Percentiles rank a stretch among this genome's conserved stretches.
These are phyloP conservation scores for Diplogelasinospora grovesii DNA, from an alignment of 495 filamentous ascomycete species.

Conservation along the genomic window DNA sequence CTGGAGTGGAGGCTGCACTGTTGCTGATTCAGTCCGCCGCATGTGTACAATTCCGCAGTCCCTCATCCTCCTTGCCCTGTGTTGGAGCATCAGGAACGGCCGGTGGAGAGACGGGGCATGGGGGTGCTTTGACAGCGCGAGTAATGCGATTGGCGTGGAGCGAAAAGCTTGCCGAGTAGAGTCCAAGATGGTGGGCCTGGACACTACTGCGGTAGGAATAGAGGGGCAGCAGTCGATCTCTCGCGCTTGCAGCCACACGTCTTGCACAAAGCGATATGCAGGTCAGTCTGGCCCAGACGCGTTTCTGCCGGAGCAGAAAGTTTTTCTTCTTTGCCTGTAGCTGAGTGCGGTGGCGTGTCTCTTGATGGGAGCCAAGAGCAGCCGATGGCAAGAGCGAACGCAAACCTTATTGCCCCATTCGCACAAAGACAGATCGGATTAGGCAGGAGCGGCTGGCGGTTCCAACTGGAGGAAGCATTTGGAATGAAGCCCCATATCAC, in stretches of 20 bases:
- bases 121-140: constrained; percentile 20
- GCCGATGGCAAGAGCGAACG: background rate
- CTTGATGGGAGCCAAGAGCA: too few relatives aligned
- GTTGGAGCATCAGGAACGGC: too few relatives aligned
- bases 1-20: too few relatives aligned
- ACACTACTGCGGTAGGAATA: constrained; percentile 3
- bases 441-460: constrained; percentile 7
- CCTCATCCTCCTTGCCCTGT: too few relatives aligned
- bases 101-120: constrained; percentile 10
- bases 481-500: background rate
- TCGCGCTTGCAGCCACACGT: constrained; percentile 26
- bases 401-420: constrained; percentile 1
- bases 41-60: too few relatives aligned
- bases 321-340: background rate
- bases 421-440: constrained; percentile 5
- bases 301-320: too few relatives aligned
- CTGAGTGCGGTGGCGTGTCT: background rate
- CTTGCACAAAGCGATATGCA: background rate
- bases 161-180: background rate
- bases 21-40: too few relatives aligned
- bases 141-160: constrained; percentile 13
- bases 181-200: constrained; percentile 7
- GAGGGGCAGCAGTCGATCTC: constrained; percentile 23
- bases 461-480: constrained; percentile 2
- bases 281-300: too few relatives aligned